phyloP scores from a whole-genome alignment of 1,284 basidiomycete genomes.

The Amylostereum areolatum region DNA sequence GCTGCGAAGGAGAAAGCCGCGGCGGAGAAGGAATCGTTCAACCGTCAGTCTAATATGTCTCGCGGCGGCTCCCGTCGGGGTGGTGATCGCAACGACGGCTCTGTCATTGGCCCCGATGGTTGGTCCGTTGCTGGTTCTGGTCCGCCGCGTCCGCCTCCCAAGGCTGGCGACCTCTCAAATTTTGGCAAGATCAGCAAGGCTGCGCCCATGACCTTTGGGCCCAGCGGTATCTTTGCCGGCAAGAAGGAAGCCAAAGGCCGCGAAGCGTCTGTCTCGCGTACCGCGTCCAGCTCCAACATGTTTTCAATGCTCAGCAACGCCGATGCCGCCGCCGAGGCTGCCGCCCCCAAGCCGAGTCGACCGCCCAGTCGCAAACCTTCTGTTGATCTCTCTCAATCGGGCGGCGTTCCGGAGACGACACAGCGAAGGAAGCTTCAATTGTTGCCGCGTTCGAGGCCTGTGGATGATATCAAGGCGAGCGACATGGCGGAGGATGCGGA shows the following conservation, averaged over 20 bases:
- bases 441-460: constrained; percentile 51
- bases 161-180: constrained; percentile 81
- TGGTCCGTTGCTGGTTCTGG: constrained; percentile 78
- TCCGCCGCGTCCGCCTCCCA: constrained; percentile 57
- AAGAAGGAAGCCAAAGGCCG: constrained; percentile 53
- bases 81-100: constrained; percentile 55
- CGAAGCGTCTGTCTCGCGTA: constrained; percentile 68
- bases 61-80: constrained; percentile 85
- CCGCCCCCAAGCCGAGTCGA: constrained; percentile 39
- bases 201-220: constrained; percentile 65
- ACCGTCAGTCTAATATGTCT: constrained; percentile 51
- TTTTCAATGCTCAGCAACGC: constrained; percentile 67
- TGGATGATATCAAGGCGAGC: constrained; percentile 36
- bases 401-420: constrained; percentile 28
- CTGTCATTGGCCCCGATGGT: constrained; percentile 63
- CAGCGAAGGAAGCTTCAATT: constrained; percentile 75
- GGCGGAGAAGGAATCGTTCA: constrained; percentile 55
- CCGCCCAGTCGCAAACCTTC: constrained; percentile 47
- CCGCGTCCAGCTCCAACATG: constrained; percentile 81
- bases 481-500: constrained; percentile 39
- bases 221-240: constrained; percentile 23
- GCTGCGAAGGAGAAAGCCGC: constrained; percentile 67
- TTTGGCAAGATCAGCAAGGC: constrained; percentile 80
- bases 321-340: constrained; percentile 46
- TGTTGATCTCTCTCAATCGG: constrained; percentile 34